Conservation (phyloP, 139 green algal species). For the Astrephomene gubernaculifera region DNA sequence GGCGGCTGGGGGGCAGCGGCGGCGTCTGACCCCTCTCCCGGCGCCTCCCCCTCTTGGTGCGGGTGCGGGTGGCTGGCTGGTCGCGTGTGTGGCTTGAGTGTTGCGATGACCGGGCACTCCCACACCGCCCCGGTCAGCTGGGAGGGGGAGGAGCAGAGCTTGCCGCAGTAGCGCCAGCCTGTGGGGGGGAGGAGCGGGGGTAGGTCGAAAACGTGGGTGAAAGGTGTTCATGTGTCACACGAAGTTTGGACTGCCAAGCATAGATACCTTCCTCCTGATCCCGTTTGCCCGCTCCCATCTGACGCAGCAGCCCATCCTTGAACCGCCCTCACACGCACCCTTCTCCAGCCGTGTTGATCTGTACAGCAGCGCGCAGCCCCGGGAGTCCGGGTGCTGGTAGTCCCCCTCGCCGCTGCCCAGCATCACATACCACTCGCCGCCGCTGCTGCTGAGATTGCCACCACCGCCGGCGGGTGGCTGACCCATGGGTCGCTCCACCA, state of each 20-base stretch:
- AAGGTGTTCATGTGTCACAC: no score
- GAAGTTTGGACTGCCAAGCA: no score
- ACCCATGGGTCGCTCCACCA: constrained; percentile 59
- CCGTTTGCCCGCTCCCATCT: no score
- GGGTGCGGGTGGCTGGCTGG: no score
- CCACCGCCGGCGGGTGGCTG: not conserved
- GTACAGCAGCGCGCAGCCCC: constrained; percentile 54
- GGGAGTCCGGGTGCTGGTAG: not conserved
- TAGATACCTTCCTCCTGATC: no score
- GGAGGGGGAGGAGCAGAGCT: constrained; percentile 54
- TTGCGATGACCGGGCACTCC: constrained; percentile 67
- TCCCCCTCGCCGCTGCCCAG: constrained; percentile 60
- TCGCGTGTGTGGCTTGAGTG: no score
- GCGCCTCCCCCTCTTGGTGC: no score
- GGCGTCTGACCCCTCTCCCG: no score
- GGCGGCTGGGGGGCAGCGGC: no score
- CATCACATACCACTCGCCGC: constrained; percentile 60
- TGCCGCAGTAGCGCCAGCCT: constrained; percentile 57
- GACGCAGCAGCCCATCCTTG: no score
- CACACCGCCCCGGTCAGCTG: constrained; percentile 54
- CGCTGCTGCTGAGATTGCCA: not conserved
- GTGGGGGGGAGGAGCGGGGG: not conserved
- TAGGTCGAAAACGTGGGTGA: not conserved
- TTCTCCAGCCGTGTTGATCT: not conserved
- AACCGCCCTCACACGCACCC: no score